A percentile compares a stretch with the other conserved stretches of the same genome.
Conservation (phyloP, 1,284 basidiomycete species). For the Spongiforma sp. region DNA sequence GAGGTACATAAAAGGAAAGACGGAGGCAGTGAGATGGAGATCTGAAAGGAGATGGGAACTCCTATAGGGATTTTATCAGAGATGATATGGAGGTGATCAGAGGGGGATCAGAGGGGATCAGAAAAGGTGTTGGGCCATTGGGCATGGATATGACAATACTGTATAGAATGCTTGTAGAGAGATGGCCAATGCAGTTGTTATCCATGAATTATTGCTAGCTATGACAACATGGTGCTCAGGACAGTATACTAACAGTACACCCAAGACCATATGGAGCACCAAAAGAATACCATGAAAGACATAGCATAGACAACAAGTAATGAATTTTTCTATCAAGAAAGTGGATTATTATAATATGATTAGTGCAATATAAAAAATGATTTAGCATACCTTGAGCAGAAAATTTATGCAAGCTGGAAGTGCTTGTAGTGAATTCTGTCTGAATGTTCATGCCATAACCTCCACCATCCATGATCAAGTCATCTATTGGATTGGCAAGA, state of each 20-base stretch:
- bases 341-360: too few relatives aligned
- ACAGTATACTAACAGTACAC: conserved; percentile 1
- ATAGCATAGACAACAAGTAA: conserved; percentile 3
- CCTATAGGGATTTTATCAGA: too few relatives aligned
- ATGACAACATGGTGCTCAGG: conserved; percentile 10
- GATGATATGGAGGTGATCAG: too few relatives aligned
- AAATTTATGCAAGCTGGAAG: neutral
- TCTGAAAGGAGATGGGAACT: too few relatives aligned
- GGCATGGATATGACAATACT: too few relatives aligned
- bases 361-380: neutral
- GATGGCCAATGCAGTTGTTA: conserved; percentile 1
- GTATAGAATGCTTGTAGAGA: conserved; percentile 4
- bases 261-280: conserved; percentile 4
- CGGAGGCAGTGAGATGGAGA: too few relatives aligned
- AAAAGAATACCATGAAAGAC: conserved; percentile 5
- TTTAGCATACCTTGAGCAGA: neutral
- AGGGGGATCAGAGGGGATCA: too few relatives aligned
- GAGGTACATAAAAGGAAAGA: too few relatives aligned
- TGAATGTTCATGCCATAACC: neutral
- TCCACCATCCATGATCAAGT: neutral
- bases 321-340: neutral
- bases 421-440: neutral
- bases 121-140: too few relatives aligned
- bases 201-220: neutral
- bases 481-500: neutral